Evolutionary conservation across 495 filamentous ascomycete species (phyloP).

Genomic region (Penicillium riverlandense): DNA sequence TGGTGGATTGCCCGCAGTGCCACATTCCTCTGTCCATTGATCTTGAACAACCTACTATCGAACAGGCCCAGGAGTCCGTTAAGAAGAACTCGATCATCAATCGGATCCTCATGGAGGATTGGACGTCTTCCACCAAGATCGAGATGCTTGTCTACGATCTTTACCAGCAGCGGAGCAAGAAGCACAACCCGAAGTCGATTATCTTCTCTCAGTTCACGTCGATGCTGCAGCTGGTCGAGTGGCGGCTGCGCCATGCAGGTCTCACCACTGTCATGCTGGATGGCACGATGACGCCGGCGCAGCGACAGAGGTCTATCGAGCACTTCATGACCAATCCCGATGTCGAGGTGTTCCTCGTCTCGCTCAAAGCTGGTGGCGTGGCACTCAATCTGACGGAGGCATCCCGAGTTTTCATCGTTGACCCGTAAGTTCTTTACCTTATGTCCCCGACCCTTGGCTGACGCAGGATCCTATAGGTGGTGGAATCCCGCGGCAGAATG

Average conservation of each 20-base stretch:
- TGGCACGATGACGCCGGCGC: conserved; percentile 88
- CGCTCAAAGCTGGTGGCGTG: conserved; percentile 90
- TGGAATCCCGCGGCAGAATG: conserved; percentile 98
- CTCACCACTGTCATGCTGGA: conserved; percentile 98
- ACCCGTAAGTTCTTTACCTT: conserved; percentile 58
- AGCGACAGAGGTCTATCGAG: conserved; percentile 84
- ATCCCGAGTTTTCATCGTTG: conserved; percentile 87
- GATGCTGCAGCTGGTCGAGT: conserved; percentile 79
- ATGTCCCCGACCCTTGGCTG: conserved; percentile 4
- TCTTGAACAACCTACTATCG: conserved; percentile 86
- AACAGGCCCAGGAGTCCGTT: conserved; percentile 71
- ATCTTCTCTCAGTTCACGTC: conserved; percentile 68
- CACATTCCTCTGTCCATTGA: conserved; percentile 87
- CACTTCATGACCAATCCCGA: conserved; percentile 92
- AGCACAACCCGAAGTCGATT: conserved; percentile 84
- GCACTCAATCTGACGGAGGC: conserved; percentile 93
- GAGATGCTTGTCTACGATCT: conserved; percentile 92
- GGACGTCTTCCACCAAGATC: conserved; percentile 97
- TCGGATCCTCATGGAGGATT: conserved; percentile 93
- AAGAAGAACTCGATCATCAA: conserved; percentile 97
- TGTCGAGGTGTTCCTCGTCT: conserved; percentile 91
- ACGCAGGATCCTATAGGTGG: conserved; percentile 51
- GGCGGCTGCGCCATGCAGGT: conserved; percentile 87
- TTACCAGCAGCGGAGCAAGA: conserved; percentile 78
- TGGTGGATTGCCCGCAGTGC: conserved; percentile 82